Conservation (phyloP, 495 filamentous ascomycete species). For the Hypoxylon cercidicola region DNA sequence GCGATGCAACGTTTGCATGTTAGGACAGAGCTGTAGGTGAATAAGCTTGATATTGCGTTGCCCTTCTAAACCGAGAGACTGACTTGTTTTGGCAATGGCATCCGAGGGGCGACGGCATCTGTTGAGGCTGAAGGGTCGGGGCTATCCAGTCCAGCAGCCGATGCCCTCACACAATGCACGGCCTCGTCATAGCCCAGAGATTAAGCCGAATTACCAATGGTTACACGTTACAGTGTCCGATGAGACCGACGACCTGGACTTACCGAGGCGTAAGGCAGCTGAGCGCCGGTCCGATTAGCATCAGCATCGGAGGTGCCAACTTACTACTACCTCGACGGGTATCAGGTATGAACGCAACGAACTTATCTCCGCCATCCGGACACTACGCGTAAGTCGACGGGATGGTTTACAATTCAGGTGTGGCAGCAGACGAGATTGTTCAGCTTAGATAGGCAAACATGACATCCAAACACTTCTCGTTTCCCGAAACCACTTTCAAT, state of each 20-base stretch:
- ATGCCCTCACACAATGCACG: conserved; percentile 29
- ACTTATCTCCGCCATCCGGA: conserved; percentile 2
- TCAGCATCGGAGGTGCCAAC: conserved; percentile 1
- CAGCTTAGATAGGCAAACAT: conserved; percentile 38
- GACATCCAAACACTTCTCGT: conserved; percentile 22
- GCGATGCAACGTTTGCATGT: conserved; percentile 5
- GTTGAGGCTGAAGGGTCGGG: conserved; percentile 38
- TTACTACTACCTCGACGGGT: neutral
- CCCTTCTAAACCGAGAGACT: conserved; percentile 9
- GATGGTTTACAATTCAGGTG: conserved; percentile 25
- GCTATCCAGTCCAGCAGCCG: conserved; percentile 23
- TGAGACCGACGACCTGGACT: conserved; percentile 8
- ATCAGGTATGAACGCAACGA: neutral
- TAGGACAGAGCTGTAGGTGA: conserved; percentile 1
- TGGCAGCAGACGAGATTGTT: conserved; percentile 31
- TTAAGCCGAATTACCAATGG: conserved; percentile 24
- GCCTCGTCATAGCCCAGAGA: conserved; percentile 30
- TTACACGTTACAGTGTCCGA: conserved; percentile 19
- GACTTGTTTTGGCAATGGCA: conserved; percentile 34
- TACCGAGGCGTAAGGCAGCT: conserved; percentile 31
- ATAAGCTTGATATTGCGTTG: conserved; percentile 12
- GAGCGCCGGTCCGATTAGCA: conserved; percentile 39
- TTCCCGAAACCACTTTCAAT: conserved; percentile 39
- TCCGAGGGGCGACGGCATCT: conserved; percentile 28
- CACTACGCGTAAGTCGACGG: conserved; percentile 35